These are phyloP conservation scores for Paraconiothyrium sp. DNA, from an alignment of 2,329 filamentous ascomycete genomes.

Conservation along the genomic window DNA sequence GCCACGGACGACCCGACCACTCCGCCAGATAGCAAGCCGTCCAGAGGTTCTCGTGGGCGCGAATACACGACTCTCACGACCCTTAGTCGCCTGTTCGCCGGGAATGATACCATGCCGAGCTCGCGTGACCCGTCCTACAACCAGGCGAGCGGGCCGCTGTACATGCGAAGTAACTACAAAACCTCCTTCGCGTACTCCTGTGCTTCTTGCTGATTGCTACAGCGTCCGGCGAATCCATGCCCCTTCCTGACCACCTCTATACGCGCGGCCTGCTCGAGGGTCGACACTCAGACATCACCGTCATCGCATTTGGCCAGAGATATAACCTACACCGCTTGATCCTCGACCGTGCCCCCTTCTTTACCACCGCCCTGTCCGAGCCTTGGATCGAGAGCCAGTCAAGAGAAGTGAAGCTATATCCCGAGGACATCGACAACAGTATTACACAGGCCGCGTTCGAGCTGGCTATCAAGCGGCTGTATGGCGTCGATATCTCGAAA, in stretches of 20 bases:
- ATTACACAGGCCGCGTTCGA: conserved; percentile 65
- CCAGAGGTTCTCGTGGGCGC: conserved; percentile 39
- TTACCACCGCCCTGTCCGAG: conserved; percentile 62
- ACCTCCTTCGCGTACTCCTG: not conserved
- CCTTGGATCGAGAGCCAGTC: conserved; percentile 65
- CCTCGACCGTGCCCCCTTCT: conserved; percentile 66
- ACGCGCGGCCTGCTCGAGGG: conserved; percentile 62
- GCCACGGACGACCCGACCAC: conserved; percentile 59
- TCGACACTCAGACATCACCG: conserved; percentile 63
- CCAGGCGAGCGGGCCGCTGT: conserved; percentile 46
- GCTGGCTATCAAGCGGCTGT: conserved; percentile 63
- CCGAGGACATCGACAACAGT: conserved; percentile 63
- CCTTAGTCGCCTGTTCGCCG: conserved; percentile 57
- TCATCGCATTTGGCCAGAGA: conserved; percentile 61
- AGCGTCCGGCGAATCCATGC: conserved; percentile 50
- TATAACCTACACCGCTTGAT: conserved; percentile 65
- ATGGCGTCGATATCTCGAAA: conserved; percentile 58
- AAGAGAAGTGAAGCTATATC: conserved; percentile 62
- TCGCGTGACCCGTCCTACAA: conserved; percentile 56
- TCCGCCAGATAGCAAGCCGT: conserved; percentile 44
- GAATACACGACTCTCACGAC: conserved; percentile 55
- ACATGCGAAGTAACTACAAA: conserved; percentile 38
- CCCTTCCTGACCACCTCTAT: conserved; percentile 62
- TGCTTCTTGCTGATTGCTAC: conserved; percentile 26
- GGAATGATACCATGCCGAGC: conserved; percentile 46